Base-by-base conservation (phyloP, 495 filamentous ascomycete genomes). In the Xanthoparmelia taractica region DNA sequence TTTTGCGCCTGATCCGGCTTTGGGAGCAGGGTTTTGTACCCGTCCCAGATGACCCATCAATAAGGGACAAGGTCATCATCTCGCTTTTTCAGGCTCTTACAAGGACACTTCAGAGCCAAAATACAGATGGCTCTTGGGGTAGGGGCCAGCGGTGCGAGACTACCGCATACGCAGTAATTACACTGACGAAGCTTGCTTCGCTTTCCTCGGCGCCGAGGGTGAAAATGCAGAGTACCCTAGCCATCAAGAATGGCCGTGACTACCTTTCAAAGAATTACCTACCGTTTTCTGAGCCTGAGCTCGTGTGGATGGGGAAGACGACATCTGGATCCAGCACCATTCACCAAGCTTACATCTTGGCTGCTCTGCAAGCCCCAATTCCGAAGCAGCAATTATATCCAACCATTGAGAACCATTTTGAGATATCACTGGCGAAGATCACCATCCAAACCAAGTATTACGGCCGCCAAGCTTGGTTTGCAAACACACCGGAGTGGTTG, bases 81-180 rank as follows among this genome's bases (percentile, higher is more conserved):
- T 67, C 58, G 37, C 66, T 67, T 6, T 67, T 65, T 20, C 66
- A 67, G n/a, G 66, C 62, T 58, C 43, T 67, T 2, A 67, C 43
- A 3, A 64, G 66, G 23, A 67, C 61, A 23, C 47, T 67, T 13
- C 66, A 65, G 33, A 50, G 48, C 36, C 66, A 67, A 31, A 61
- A 61, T 18, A 10, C 61, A 13, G 58, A 65, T 36, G 66, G 66
- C 12, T 67, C 66, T 23, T 67, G 66, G 66, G 62, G 59, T n/a
- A 34, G 55, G 15, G 59, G 60, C 10, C 27, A 10, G 50, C 50
- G 64, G 12, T 65, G 66, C 27, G 66, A 67, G 54, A 58, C 58
- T 3, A 67, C 66, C 57, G 62, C 66, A 23, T 67, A 67, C 36
- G 66, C 57, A 17, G 47, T 67, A 7, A 56, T 67, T 43, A 58